Evolutionary conservation across 345 rosid genomes (phyloP), one percentile per base, ranked within the genome.

Genomic region (Dovyalis caffra): DNA sequence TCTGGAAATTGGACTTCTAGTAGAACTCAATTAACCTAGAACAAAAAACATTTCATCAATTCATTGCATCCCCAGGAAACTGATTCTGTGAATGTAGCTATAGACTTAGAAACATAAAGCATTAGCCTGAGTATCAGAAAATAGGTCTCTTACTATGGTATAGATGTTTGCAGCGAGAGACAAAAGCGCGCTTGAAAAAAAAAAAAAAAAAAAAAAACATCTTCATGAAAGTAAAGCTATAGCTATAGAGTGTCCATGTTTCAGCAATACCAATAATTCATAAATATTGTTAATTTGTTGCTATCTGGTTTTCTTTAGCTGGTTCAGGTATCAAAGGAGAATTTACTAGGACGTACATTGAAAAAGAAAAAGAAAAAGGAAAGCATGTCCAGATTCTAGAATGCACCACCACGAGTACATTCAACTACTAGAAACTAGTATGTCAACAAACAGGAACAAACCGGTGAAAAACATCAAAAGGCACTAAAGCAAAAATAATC

Each of bases 1-100:
- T 95, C 99, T 3, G 95, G 90, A 56, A 93, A 93, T 20, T 88
- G 97, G 78, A 95, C 97, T 78, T 95, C 99, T 91, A 93, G 96
- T 80, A 95, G 88, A 77, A 90, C 84, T 77, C 88, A 75, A 72
- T 93, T 91, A 68, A 95, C 82, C 99, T 93, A 72, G 76, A 81
- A 73, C 49, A 69, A 49, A 64, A 61, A 4, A 69, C 38, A 75
- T 72, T 4, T 34, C 66, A 80, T 29, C 69, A 63, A 78, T 32
- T 31, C 31, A 20, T 34, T 75, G 67, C 68, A 65, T 34, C 14
- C 67, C 34, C 8, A 72, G 32, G 63, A 65, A 57, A 66, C 23
- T 56, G 34, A 53, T n/a, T 56, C 56, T 40, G 43, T 4, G 57
- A 63, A 35, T 49, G 64, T 15, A 34, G 9, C 35, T 34, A 64